phyloP scores from a whole-genome alignment of 2,329 filamentous ascomycete species.

The Aspergillus proliferans region DNA sequence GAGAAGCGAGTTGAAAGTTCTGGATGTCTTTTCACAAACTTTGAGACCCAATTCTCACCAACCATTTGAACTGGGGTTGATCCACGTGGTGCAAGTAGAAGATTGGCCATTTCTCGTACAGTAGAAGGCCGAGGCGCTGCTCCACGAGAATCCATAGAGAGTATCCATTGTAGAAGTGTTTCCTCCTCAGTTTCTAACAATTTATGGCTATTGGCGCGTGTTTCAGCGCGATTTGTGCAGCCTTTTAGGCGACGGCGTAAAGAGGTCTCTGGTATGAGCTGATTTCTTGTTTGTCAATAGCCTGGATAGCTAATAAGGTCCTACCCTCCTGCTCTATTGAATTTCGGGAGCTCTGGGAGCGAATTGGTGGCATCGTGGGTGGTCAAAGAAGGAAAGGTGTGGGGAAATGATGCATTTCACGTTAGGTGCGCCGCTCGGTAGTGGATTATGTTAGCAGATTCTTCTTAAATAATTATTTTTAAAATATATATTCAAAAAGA shows the following conservation, averaged over 20 bases:
- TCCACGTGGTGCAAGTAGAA: neutral
- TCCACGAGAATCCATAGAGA: neutral
- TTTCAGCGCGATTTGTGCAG: neutral
- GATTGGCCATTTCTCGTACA: constrained; percentile 2
- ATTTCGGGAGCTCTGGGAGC: neutral
- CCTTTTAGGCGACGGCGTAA: too few species aligned
- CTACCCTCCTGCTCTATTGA: neutral
- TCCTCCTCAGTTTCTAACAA: neutral
- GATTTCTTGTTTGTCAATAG: neutral
- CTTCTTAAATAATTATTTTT: too few species aligned
- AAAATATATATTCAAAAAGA: too few species aligned
- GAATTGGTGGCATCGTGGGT: neutral
- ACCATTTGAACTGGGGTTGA: neutral
- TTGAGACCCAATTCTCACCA: constrained; percentile 1
- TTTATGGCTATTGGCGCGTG: neutral
- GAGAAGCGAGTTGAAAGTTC: neutral
- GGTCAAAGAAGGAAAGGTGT: neutral
- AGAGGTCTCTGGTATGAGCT: too few species aligned
- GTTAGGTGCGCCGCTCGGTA: neutral
- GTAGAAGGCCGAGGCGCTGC: neutral
- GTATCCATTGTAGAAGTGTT: neutral
- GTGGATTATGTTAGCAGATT: neutral
- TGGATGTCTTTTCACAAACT: neutral
- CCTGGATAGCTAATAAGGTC: neutral
- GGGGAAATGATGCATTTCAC: neutral